Conservation (phyloP, 192 early-diverging fungal genomes). For the Coemansia nantahalensis region DNA sequence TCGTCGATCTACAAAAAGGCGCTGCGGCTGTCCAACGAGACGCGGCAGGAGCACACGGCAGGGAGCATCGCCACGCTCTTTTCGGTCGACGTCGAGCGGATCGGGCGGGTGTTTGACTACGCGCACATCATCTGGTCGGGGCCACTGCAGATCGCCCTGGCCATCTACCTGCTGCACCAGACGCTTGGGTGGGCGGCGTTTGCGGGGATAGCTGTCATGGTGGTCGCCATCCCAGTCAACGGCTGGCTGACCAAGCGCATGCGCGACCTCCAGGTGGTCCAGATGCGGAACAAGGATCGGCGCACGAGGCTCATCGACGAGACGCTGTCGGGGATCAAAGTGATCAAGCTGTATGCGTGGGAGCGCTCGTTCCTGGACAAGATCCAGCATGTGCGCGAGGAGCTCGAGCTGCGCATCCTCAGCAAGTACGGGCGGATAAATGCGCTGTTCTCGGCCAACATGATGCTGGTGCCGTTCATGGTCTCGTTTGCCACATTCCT, state of each 20-base stretch:
- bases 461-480: constrained; percentile 83
- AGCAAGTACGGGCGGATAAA: constrained; percentile 69
- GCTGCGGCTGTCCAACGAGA: constrained; percentile 71
- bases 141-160: constrained; percentile 74
- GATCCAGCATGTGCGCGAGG: constrained; percentile 63
- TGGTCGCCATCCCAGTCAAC: constrained; percentile 80
- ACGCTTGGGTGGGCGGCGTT: constrained; percentile 79
- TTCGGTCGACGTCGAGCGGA: constrained; percentile 62
- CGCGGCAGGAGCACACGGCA: constrained; percentile 75
- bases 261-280: constrained; percentile 67
- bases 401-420: constrained; percentile 73
- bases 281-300: constrained; percentile 84
- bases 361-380: constrained; percentile 72
- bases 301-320: constrained; percentile 80
- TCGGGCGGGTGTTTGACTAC: constrained; percentile 66
- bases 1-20: constrained; percentile 87
- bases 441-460: constrained; percentile 72
- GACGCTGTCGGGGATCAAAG: constrained; percentile 84
- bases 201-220: constrained; percentile 82
- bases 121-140: constrained; percentile 73
- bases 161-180: constrained; percentile 72
- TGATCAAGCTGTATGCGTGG: constrained; percentile 98
- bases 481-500: constrained; percentile 84
- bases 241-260: constrained; percentile 61
- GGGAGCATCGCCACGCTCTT: constrained; percentile 72